phyloP scores from a whole-genome alignment of 2,329 filamentous ascomycete genomes.

The Trichoderma cornu-damae region DNA sequence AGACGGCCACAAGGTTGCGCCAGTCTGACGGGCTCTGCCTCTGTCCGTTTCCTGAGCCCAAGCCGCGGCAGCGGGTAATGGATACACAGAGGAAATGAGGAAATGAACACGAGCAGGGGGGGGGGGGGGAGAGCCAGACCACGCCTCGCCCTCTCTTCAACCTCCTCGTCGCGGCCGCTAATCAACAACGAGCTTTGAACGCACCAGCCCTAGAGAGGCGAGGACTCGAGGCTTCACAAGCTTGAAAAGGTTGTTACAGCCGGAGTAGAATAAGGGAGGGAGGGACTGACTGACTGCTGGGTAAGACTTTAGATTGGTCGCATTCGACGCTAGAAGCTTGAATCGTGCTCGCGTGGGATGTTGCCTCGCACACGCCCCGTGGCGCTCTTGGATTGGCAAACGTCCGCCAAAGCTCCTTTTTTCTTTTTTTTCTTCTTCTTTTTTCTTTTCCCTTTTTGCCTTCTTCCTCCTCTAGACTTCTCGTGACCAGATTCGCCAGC shows the following conservation, averaged over 20 bases:
- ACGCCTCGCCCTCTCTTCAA: not conserved
- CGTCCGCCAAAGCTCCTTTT: not conserved
- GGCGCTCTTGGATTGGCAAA: not conserved
- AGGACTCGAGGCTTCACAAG: slow-evolving; percentile 1
- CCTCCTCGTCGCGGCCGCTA: not conserved
- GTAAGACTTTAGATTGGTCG: not conserved
- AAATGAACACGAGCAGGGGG: slow-evolving; percentile 1
- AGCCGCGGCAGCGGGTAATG: slow-evolving; percentile 7
- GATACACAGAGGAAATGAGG: slow-evolving; percentile 16
- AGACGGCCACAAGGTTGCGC: slow-evolving; percentile 10
- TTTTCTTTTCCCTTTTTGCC: not conserved
- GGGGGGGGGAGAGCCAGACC: not conserved
- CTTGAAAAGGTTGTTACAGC: not conserved
- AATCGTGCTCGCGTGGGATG: not conserved
- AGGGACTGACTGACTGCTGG: not conserved
- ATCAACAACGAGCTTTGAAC: not conserved
- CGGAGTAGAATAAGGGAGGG: not conserved
- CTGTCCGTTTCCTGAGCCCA: not conserved
- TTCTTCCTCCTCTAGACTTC: not conserved
- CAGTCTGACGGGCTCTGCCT: slow-evolving; percentile 9
- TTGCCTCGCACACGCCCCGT: not conserved
- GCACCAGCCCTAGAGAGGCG: not conserved
- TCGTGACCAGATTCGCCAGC: not conserved
- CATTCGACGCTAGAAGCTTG: not conserved
- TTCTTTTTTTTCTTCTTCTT: not conserved